Conservation (phyloP, 1,139 yeast genomes). For the Yamadazyma spencermartinsiae region DNA sequence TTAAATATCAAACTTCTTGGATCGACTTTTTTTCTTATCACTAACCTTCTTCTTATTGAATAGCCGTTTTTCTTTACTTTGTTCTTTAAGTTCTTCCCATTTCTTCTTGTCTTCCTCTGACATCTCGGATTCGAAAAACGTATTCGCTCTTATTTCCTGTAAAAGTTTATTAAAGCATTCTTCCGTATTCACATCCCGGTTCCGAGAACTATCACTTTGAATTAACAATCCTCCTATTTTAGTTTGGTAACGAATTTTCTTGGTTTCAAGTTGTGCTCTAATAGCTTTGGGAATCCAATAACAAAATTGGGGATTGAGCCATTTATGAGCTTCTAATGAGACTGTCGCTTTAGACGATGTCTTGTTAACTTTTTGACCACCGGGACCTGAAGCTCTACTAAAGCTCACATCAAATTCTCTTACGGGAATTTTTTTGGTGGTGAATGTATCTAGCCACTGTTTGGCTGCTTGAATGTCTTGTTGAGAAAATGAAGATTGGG, state of each 20-base stretch:
- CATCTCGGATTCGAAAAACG: conserved; percentile 52
- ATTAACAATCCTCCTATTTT: conserved; percentile 59
- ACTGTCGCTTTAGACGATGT: conserved; percentile 79
- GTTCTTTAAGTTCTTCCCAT: conserved; percentile 55
- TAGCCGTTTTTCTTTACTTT: conserved; percentile 50
- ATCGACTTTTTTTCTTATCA: conserved; percentile 55
- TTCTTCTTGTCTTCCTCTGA: conserved; percentile 48
- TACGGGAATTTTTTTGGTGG: conserved; percentile 45
- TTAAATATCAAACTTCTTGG: conserved; percentile 34
- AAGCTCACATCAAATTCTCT: conserved; percentile 52
- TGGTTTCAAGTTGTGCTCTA: conserved; percentile 40
- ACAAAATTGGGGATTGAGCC: conserved; percentile 46
- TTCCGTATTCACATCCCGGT: conserved; percentile 56
- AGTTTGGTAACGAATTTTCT: conserved; percentile 55
- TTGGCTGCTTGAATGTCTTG: conserved; percentile 35
- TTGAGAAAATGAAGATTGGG: not conserved
- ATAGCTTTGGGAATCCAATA: conserved; percentile 66
- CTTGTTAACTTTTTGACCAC: conserved; percentile 93
- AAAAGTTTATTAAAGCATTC: conserved; percentile 63
- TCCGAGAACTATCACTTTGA: conserved; percentile 62
- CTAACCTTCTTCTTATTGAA: conserved; percentile 52
- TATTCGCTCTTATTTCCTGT: conserved; percentile 48
- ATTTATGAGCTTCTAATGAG: conserved; percentile 43
- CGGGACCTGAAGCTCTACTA: conserved; percentile 86
- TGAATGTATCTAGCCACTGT: conserved; percentile 46